Percentiles rank a stretch among this genome's conserved stretches.
phyloP scores from a whole-genome alignment of 2,329 filamentous ascomycete species.

The Monosporascus sp. region DNA sequence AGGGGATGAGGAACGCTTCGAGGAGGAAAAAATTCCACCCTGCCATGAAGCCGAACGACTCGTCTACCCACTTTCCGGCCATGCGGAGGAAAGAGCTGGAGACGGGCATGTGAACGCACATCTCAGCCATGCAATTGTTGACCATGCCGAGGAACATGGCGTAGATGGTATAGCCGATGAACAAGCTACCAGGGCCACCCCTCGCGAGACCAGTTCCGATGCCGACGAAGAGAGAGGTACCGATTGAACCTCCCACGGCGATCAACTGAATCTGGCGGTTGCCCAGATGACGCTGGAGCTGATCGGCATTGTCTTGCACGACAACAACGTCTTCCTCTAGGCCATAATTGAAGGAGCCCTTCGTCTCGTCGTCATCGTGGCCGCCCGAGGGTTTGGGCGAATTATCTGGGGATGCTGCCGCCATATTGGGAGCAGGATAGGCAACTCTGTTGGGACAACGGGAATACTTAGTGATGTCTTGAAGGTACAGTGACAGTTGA shows the following conservation, averaged over 20 bases:
- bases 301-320: slow-evolving; percentile 15
- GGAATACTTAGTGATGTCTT: slow-evolving; percentile 9
- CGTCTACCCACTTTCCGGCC: slow-evolving; percentile 61
- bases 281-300: slow-evolving; percentile 36
- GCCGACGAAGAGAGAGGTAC: slow-evolving; percentile 55
- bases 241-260: slow-evolving; percentile 54
- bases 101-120: slow-evolving; percentile 59
- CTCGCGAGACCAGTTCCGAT: slow-evolving; percentile 52
- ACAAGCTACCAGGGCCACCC: slow-evolving; percentile 47
- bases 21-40: slow-evolving; percentile 41
- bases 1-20: slow-evolving; percentile 36
- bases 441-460: slow-evolving; percentile 24
- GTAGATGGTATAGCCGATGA: slow-evolving; percentile 57
- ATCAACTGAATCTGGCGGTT: slow-evolving; percentile 53
- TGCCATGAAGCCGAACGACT: slow-evolving; percentile 56
- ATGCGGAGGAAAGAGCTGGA: slow-evolving; percentile 60
- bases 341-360: slow-evolving; percentile 8
- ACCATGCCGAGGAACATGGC: slow-evolving; percentile 49
- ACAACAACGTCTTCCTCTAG: slow-evolving; percentile 13
- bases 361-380: slow-evolving; percentile 14
- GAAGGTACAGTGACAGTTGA: not conserved
- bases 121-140: slow-evolving; percentile 63
- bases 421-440: slow-evolving; percentile 24
- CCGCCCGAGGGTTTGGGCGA: not conserved
- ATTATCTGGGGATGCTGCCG: slow-evolving; percentile 15